Conservation (phyloP, 2,329 filamentous ascomycete genomes). For the Apiospora arundinis region DNA sequence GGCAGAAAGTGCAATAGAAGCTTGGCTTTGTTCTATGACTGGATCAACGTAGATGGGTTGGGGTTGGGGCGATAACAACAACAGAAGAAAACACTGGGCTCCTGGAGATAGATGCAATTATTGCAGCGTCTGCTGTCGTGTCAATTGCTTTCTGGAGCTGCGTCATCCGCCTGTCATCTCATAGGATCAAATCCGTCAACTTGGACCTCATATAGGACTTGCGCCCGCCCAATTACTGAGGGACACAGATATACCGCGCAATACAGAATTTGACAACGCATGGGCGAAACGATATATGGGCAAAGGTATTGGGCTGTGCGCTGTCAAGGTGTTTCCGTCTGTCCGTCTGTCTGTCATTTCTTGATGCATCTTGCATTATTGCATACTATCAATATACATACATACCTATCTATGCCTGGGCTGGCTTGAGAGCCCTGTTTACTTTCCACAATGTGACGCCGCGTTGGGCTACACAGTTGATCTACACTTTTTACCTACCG, state of each 20-base stretch:
- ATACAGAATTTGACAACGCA: slow-evolving; percentile 10
- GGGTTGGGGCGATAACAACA: neutral
- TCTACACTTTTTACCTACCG: neutral
- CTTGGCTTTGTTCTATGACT: neutral
- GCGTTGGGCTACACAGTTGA: neutral
- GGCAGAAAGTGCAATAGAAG: neutral
- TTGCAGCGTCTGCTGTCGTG: neutral
- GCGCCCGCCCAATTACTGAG: neutral
- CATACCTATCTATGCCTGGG: neutral
- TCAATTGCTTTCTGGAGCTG: slow-evolving; percentile 16
- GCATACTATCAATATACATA: neutral
- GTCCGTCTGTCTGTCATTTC: neutral
- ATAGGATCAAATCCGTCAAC: neutral
- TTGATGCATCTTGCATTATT: neutral
- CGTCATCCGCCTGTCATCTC: slow-evolving; percentile 15
- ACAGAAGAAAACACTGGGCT: neutral
- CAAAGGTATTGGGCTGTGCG: neutral
- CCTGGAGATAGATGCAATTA: neutral
- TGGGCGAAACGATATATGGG: neutral
- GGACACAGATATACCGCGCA: neutral
- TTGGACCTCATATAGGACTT: slow-evolving; percentile 3
- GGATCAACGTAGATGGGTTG: slow-evolving; percentile 4
- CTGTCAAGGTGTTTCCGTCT: neutral
- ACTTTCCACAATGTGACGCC: neutral
- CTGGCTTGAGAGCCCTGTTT: too few relatives aligned